These are phyloP conservation scores for Carpinus viminea DNA, from an alignment of 306 rosid species.

Conservation along the genomic window DNA sequence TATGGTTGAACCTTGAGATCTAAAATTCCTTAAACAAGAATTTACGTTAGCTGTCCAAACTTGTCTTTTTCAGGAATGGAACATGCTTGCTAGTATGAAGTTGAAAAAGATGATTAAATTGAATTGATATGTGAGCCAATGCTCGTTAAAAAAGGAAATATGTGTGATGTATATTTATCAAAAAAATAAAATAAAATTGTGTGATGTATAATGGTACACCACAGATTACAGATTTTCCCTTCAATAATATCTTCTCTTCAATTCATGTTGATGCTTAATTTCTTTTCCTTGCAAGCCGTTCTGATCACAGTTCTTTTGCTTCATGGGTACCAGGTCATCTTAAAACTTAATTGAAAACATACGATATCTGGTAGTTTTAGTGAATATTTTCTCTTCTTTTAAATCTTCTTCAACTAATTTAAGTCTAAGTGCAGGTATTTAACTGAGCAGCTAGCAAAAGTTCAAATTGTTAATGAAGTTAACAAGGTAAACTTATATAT, in stretches of 20 bases:
- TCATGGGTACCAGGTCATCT: neutral
- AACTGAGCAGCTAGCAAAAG: constrained; percentile 71
- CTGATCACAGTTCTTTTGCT: constrained; percentile 1
- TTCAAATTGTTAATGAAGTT: constrained; percentile 75
- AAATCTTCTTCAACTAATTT: neutral
- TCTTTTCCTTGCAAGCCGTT: neutral
- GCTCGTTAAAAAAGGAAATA: neutral
- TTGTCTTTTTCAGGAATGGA: neutral
- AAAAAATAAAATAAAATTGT: neutral
- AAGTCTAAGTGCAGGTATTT: constrained; percentile 58
- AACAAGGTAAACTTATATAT: constrained; percentile 63
- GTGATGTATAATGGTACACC: neutral
- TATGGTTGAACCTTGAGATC: neutral
- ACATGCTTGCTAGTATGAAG: neutral
- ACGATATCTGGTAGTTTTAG: no score
- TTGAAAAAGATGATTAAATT: neutral
- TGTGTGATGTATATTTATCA: neutral
- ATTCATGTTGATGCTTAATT: neutral
- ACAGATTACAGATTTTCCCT: neutral
- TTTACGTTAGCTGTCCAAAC: neutral
- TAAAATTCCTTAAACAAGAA: neutral
- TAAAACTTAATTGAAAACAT: neutral
- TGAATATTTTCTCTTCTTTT: neutral
- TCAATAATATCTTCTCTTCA: neutral
- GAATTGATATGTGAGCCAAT: neutral